Conservation (phyloP, 2,329 filamentous ascomycete species). For the Parastagonospora nodorum region DNA sequence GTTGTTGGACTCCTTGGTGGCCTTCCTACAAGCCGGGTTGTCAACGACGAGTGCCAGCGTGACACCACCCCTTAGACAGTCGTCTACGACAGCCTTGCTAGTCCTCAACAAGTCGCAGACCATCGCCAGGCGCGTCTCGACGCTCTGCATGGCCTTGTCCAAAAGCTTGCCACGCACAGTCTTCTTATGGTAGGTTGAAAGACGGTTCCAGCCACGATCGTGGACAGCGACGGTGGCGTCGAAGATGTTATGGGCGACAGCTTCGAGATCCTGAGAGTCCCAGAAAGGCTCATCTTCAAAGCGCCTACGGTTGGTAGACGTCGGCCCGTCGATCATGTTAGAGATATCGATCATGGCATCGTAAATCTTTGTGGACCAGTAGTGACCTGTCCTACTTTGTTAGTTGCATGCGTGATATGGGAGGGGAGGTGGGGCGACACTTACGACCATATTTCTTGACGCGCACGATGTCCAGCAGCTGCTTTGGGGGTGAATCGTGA, state of each 20-base stretch:
- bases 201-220: constrained; percentile 27
- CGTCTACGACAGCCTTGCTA: constrained; percentile 33
- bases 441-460: constrained; percentile 30
- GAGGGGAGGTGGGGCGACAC: neutral
- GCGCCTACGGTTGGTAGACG: constrained; percentile 22
- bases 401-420: neutral
- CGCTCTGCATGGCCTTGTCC: constrained; percentile 17
- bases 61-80: constrained; percentile 31
- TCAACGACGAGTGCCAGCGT: constrained; percentile 28
- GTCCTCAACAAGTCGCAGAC: constrained; percentile 26
- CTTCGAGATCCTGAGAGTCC: constrained; percentile 28
- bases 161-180: constrained; percentile 27
- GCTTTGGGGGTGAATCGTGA: constrained; percentile 14
- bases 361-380: constrained; percentile 39
- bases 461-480: constrained; percentile 20
- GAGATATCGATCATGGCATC: constrained; percentile 34
- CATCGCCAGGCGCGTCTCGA: constrained; percentile 24
- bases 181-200: constrained; percentile 28
- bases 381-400: constrained; percentile 15
- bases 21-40: constrained; percentile 26
- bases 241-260: constrained; percentile 37
- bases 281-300: constrained; percentile 15
- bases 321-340: constrained; percentile 18
- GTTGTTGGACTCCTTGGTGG: constrained; percentile 32
- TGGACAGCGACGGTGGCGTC: constrained; percentile 31